Evolutionary conservation across 257 asterid species (phyloP), one percentile per base, ranked within the genome.

Genomic region (Sherardia arvensis): DNA sequence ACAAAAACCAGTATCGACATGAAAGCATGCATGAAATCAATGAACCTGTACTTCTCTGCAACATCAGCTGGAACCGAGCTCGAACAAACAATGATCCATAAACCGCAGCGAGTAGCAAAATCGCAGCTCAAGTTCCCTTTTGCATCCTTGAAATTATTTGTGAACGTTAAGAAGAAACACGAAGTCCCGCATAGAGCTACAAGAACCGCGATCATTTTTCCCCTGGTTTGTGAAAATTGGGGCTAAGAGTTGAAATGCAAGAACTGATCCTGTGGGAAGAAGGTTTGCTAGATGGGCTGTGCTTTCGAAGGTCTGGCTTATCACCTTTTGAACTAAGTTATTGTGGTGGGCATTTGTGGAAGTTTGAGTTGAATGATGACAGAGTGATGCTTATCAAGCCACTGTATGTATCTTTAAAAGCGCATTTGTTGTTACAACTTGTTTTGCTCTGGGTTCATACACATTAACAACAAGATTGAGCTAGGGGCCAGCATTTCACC

Each of bases 301-400:
- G 90, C 97, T 87, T 70, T 72, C 71, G 54, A 93, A 90, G 22
- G 99, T 93, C 38, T 87, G 95, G n/a, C 95, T 90, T n/a, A 87
- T 90, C 69, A 95, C 97, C 78, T 83, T 76, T 59, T 92, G 99
- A 69, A 86, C 74, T 61, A 77, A 76, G 77, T n/a, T n/a, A n/a
- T n/a, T n/a, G n/a, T n/a, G n/a, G n/a, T n/a, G n/a, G n/a, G n/a
- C n/a, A n/a, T n/a, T n/a, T n/a, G n/a, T n/a, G n/a, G n/a, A n/a
- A n/a, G n/a, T n/a, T n/a, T n/a, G n/a, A n/a, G n/a, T n/a, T n/a
- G n/a, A n/a, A n/a, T n/a, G n/a, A n/a, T n/a, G n/a, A n/a, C n/a
- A n/a, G n/a, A n/a, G n/a, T n/a, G n/a, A n/a, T n/a, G n/a, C n/a
- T n/a, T n/a, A n/a, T n/a, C n/a, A n/a, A n/a, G n/a, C n/a, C n/a